Evolutionary conservation across 805 yeast species (phyloP).

Genomic region (Candida pini): DNA sequence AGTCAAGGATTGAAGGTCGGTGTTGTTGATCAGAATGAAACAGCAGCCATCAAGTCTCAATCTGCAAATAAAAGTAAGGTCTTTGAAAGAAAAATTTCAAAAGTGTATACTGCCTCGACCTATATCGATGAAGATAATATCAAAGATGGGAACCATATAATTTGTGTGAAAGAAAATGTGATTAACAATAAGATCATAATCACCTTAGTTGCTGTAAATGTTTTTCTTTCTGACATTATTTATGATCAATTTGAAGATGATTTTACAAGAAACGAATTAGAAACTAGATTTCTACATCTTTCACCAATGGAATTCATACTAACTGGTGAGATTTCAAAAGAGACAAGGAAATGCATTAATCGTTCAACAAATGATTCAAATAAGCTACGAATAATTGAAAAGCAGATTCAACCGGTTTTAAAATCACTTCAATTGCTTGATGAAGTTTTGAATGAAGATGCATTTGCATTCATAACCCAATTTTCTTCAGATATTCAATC

Average conservation of each 20-base stretch:
- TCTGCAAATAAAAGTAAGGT: conserved; percentile 48
- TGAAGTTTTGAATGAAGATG: conserved; percentile 4
- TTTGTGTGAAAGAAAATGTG: conserved; percentile 35
- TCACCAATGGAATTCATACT: conserved; percentile 71
- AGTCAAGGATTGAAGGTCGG: conserved; percentile 77
- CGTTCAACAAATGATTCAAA: conserved; percentile 1
- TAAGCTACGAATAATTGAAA: conserved; percentile 8
- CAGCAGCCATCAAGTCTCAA: conserved; percentile 62
- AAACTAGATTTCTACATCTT: conserved; percentile 67
- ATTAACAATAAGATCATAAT: conserved; percentile 32
- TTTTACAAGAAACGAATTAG: conserved; percentile 52
- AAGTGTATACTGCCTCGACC: conserved; percentile 78
- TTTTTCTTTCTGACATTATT: conserved; percentile 68
- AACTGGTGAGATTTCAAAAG: conserved; percentile 34
- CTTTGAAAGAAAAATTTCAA: conserved; percentile 63
- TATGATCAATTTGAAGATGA: conserved; percentile 68
- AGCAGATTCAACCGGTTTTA: conserved; percentile 1
- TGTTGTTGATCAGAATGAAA: conserved; percentile 78
- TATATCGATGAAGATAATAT: conserved; percentile 47
- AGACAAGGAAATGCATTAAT: conserved; percentile 24
- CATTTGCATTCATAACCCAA: conserved; percentile 13
- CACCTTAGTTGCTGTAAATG: conserved; percentile 63
- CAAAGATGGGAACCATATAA: conserved; percentile 36
- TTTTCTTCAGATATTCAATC: conserved; percentile 10
- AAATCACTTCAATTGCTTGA: conserved; percentile 9